Conservation (phyloP, 2,329 filamentous ascomycete genomes). For the Penicillium hordei region DNA sequence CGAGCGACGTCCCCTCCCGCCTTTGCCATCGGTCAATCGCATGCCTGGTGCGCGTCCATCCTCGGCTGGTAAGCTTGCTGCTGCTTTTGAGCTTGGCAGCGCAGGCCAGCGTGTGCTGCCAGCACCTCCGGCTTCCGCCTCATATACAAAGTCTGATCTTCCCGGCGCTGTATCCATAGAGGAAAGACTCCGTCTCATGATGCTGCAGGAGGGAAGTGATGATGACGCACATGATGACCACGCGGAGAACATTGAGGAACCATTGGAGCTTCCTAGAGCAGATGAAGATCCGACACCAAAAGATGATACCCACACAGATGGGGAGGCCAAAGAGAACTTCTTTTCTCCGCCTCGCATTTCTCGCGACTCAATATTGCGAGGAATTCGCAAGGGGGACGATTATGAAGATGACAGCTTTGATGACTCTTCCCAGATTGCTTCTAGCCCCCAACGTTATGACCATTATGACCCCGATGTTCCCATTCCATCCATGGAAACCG, state of each 20-base stretch:
- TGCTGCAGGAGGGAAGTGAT: constrained; percentile 63
- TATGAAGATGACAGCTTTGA: constrained; percentile 62
- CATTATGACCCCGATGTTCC: constrained; percentile 83
- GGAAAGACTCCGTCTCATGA: constrained; percentile 83
- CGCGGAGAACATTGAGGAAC: background rate
- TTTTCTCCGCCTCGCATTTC: constrained; percentile 74
- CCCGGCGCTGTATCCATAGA: constrained; percentile 80
- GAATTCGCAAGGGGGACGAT: constrained; percentile 69
- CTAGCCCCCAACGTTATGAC: constrained; percentile 58
- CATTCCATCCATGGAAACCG: constrained; percentile 79
- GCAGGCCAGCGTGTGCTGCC: constrained; percentile 68
- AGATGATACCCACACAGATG: background rate
- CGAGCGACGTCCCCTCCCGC: constrained; percentile 81
- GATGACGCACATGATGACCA: constrained; percentile 25
- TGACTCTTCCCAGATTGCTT: constrained; percentile 61
- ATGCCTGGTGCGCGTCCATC: constrained; percentile 48
- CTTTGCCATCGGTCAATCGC: constrained; percentile 62
- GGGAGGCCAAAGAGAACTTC: constrained; percentile 57
- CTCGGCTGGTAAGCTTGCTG: constrained; percentile 64
- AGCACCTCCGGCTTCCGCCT: constrained; percentile 66
- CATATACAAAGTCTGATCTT: constrained; percentile 72
- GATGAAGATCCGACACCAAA: background rate
- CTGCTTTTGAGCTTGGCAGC: constrained; percentile 70
- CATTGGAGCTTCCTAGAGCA: constrained; percentile 4
- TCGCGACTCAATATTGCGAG: constrained; percentile 86